Evolutionary conservation across 371 early-diverging fungal genomes (phyloP).

Genomic region (Apophysomyces trapeziformis): DNA sequence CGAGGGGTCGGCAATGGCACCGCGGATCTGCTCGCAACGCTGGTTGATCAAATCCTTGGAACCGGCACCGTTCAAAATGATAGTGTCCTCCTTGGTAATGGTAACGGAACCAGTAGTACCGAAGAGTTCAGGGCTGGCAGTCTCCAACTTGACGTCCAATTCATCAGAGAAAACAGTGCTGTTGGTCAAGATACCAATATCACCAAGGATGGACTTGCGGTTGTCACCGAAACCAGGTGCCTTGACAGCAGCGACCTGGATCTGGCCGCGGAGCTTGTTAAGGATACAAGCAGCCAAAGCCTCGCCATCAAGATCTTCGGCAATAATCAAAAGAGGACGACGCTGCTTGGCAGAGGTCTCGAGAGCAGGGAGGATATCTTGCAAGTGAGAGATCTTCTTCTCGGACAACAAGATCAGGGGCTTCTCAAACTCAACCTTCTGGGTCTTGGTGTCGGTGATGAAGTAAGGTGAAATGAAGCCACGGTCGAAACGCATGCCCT

Average conservation of each 20-base stretch:
- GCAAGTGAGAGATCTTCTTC: conserved; percentile 94
- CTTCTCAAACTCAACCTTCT: conserved; percentile 98
- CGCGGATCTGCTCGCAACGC: conserved; percentile 96
- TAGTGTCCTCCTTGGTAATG: conserved; percentile 98
- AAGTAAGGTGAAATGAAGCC: conserved; percentile 99
- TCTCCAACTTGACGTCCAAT: conserved; percentile 94
- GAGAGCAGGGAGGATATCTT: conserved; percentile 94
- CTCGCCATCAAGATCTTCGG: conserved; percentile 98
- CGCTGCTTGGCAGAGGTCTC: conserved; percentile 94
- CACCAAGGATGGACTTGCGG: conserved; percentile 97
- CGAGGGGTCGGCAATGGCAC: conserved; percentile 78
- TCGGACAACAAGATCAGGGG: conserved; percentile 94
- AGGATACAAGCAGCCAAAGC: conserved; percentile 97
- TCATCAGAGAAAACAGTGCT: conserved; percentile 96
- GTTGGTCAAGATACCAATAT: conserved; percentile 94
- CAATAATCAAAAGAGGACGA: conserved; percentile 95
- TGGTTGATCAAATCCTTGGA: conserved; percentile 85
- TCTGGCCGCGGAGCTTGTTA: conserved; percentile 98
- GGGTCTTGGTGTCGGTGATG: conserved; percentile 96
- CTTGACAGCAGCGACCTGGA: conserved; percentile 96
- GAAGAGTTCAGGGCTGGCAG: conserved; percentile 87
- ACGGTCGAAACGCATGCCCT: conserved; percentile 99
- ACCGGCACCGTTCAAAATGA: conserved; percentile 94
- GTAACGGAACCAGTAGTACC: conserved; percentile 89
- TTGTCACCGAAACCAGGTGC: conserved; percentile 99